These are phyloP conservation scores for Jackrogersella minutella DNA, from an alignment of 495 filamentous ascomycete genomes.

Conservation along the genomic window DNA sequence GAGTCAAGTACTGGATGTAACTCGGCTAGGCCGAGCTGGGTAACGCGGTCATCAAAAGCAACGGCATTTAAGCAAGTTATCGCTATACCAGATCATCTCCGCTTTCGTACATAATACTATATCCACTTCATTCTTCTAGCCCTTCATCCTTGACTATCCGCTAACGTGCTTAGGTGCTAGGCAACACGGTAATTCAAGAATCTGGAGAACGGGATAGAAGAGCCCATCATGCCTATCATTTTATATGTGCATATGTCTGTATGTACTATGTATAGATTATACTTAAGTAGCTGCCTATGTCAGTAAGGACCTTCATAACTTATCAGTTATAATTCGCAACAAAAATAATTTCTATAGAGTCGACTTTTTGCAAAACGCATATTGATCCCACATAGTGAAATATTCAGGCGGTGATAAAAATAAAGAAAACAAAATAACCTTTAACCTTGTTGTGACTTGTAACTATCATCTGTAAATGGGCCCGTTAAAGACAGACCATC, in stretches of 20 bases:
- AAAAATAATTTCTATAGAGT: neutral
- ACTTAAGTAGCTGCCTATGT: neutral
- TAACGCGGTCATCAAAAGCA: slow-evolving; percentile 1
- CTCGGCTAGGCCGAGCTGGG: neutral
- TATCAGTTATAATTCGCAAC: neutral
- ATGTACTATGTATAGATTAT: too few species aligned
- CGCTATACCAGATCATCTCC: slow-evolving; percentile 6
- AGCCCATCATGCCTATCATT: neutral
- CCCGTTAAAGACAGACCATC: slow-evolving; percentile 18
- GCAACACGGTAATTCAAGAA: neutral
- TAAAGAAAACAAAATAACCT: neutral
- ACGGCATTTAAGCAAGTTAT: slow-evolving; percentile 5
- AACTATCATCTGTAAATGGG: slow-evolving; percentile 2
- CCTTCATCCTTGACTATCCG: neutral
- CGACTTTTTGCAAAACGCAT: neutral
- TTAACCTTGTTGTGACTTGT: slow-evolving; percentile 1
- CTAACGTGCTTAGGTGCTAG: neutral
- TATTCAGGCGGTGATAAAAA: neutral
- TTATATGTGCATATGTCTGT: too few species aligned
- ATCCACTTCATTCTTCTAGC: neutral
- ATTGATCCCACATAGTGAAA: neutral
- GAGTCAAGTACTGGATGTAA: slow-evolving; percentile 25
- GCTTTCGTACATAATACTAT: neutral
- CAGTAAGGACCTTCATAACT: neutral
- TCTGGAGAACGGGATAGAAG: too few species aligned